Evolutionary conservation across 257 asterid genomes (phyloP), one percentile per base, ranked within the genome.

Genomic region (Nicotiana noctiflora): DNA sequence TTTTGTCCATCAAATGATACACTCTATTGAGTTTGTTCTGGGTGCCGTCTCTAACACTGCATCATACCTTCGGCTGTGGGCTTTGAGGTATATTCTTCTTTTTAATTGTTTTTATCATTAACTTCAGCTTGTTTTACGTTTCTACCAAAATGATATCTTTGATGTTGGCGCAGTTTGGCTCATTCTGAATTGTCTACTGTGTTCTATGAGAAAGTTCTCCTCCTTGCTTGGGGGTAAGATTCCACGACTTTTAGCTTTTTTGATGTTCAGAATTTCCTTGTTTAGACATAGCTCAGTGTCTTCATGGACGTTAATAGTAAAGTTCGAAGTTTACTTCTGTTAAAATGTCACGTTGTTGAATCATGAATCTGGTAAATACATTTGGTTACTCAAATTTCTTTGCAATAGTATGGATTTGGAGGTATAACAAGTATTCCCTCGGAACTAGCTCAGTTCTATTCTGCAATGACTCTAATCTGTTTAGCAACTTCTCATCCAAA

Each of bases 1-100:
- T 44, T 94, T 94, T 83, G 98, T 94, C 89, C 98, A 94, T 87
- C 98, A 93, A 84, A 93, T 93, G 98, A 94, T 94, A 89, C 98
- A 94, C 79, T 76, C 97, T 78, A 94, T 94, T 78, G 98, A 94
- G 89, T 94, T 94, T 76, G 97, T 94, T 40, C 93, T 94, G 72
- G 98, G 98, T 77, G 97, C 98, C 52, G 98, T 94, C 83, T 93
- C 98, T 79, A 94, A 94, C 82, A 94, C 98, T 76, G 97, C 98
- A 46, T 94, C 98, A 49, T 94, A 94, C 85, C 98, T 93, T 81
- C 92, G 97, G 81, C 90, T 94, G 44, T 94, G 98, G 98, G 98
- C 97, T 72, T 88, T 94, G 86, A 94, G 98, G 98, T 94, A 80
- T 23, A 52, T 76, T 51, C 84, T 10, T 17, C 19, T 37, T 23